Conservation (phyloP, 805 yeast genomes). For the Cyberlindnera galapagoensis region DNA sequence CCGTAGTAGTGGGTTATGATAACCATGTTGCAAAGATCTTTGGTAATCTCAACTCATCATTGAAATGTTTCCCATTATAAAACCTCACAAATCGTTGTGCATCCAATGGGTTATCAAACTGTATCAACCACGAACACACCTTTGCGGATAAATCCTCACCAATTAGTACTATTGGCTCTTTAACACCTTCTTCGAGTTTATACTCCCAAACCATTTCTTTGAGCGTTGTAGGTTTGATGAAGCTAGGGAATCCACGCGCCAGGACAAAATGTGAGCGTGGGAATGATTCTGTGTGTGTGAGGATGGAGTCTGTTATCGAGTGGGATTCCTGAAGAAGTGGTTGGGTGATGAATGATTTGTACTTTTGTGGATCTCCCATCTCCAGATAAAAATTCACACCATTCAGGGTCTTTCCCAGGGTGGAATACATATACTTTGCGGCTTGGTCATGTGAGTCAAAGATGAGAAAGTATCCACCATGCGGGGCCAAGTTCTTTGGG, state of each 20-base stretch:
- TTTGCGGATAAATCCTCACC: conserved; percentile 9
- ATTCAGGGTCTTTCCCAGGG: conserved; percentile 40
- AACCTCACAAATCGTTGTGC: conserved; percentile 47
- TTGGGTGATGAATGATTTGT: conserved; percentile 1
- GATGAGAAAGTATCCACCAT: conserved; percentile 46
- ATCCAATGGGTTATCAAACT: conserved; percentile 38
- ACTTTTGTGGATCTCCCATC: conserved; percentile 31
- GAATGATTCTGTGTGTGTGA: background rate
- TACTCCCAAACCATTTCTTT: conserved; percentile 41
- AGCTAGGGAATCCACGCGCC: conserved; percentile 42
- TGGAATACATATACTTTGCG: conserved; percentile 43
- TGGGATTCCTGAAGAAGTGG: conserved; percentile 2
- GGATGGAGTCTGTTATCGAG: background rate
- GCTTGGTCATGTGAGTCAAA: conserved; percentile 46
- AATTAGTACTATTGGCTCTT: conserved; percentile 10
- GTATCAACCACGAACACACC: conserved; percentile 28
- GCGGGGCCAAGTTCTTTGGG: conserved; percentile 35
- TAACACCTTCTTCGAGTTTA: conserved; percentile 28
- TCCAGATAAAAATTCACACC: conserved; percentile 42
- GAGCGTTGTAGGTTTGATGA: conserved; percentile 32
- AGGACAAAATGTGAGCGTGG: conserved; percentile 27
- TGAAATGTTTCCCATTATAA: conserved; percentile 40
- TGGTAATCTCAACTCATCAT: conserved; percentile 23
- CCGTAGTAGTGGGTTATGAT: background rate
- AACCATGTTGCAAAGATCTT: conserved; percentile 24